phyloP scores from a whole-genome alignment of 345 rosid species.

The Moricandia arvensis region DNA sequence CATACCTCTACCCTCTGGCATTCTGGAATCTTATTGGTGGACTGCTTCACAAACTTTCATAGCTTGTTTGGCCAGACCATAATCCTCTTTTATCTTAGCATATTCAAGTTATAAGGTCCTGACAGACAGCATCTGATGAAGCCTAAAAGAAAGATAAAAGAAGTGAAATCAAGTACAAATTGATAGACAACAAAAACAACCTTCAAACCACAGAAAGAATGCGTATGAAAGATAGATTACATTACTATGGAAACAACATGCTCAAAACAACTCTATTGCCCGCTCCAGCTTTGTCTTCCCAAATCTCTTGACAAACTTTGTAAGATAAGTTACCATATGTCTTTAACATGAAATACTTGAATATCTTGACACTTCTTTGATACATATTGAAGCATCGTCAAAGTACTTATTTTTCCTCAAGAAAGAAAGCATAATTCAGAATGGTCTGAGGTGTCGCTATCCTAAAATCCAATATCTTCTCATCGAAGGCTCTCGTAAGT shows the following conservation, averaged over 20 bases:
- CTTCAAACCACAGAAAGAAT: background rate
- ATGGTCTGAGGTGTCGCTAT: conserved; percentile 96
- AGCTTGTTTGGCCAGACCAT: too few species aligned
- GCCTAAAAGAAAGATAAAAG: too few species aligned
- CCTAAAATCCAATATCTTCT: conserved; percentile 85
- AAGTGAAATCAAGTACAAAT: background rate
- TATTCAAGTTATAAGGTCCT: conserved; percentile 93
- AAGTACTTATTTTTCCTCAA: conserved; percentile 87
- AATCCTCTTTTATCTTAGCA: conserved; percentile 94
- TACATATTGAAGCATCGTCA: conserved; percentile 95
- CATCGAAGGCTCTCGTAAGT: conserved; percentile 77
- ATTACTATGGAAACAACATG: conserved; percentile 84
- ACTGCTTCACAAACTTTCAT: conserved; percentile 94
- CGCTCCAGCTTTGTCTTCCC: conserved; percentile 89
- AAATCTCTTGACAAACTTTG: conserved; percentile 88
- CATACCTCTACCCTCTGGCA: background rate
- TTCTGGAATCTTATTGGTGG: conserved; percentile 52
- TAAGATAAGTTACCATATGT: conserved; percentile 86
- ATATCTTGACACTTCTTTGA: conserved; percentile 78
- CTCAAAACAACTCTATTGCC: conserved; percentile 86
- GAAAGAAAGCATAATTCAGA: conserved; percentile 73
- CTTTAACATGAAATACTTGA: conserved; percentile 95
- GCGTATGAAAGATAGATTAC: conserved; percentile 11
- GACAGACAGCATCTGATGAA: too few species aligned
- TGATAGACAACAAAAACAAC: conserved; percentile 1